A percentile compares a stretch with the other conserved stretches of the same genome.
These are phyloP conservation scores for Rubroboletus pulcherrimus DNA, from an alignment of 768 basidiomycete genomes.

Conservation along the genomic window DNA sequence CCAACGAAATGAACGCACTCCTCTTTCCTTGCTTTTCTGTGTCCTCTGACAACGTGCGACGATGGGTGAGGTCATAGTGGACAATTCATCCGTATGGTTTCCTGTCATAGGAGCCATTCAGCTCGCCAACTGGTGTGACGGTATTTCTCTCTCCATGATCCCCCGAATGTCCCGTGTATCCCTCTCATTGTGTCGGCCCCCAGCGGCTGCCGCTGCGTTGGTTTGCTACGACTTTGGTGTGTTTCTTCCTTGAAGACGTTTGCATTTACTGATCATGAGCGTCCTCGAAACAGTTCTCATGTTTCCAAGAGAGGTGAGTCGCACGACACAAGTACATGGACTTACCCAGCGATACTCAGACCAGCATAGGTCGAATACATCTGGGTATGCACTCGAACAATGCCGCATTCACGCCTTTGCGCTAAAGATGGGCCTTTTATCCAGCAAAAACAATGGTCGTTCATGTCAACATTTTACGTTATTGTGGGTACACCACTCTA, in stretches of 20 bases:
- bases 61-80: constrained; percentile 11
- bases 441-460: constrained; percentile 7
- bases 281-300: constrained; percentile 10
- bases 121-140: constrained; percentile 16
- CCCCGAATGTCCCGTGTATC: background rate
- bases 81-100: constrained; percentile 10
- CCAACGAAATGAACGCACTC: background rate
- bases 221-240: constrained; percentile 16
- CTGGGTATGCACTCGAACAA: constrained; percentile 14
- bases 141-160: background rate
- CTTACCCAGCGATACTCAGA: background rate
- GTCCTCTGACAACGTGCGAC: background rate
- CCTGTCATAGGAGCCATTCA: constrained; percentile 10
- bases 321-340: background rate
- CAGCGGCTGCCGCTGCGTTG: constrained; percentile 15
- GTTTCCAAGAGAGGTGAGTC: constrained; percentile 20
- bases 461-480: constrained; percentile 18
- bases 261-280: background rate
- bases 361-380: constrained; percentile 14
- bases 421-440: background rate
- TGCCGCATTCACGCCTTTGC: background rate
- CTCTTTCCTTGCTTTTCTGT: background rate
- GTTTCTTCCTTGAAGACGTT: background rate
- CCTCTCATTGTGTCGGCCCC: background rate
- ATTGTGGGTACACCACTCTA: constrained; percentile 4